Evolutionary conservation across 129 eudicot species (phyloP).

Genomic region (Dittrichia graveolens): DNA sequence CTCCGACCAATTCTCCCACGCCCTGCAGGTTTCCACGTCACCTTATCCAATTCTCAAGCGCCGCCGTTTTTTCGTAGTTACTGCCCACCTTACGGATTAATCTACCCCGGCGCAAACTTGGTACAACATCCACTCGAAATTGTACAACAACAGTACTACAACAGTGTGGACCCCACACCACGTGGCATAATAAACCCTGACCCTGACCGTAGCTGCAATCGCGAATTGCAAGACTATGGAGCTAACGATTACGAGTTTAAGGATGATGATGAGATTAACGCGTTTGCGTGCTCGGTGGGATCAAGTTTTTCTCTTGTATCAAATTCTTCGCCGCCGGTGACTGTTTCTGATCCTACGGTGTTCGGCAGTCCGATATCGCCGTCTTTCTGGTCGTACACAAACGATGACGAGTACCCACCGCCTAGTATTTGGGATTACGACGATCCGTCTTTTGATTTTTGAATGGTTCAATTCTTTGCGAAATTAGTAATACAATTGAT

Average conservation of each 20-base stretch:
- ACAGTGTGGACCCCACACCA: slow-evolving; percentile 22
- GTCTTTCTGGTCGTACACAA: slow-evolving; percentile 35
- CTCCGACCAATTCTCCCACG: slow-evolving; percentile 72
- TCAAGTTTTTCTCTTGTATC: slow-evolving; percentile 38
- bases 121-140: slow-evolving; percentile 30
- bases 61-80: slow-evolving; percentile 23
- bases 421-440: slow-evolving; percentile 64
- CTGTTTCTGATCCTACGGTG: slow-evolving; percentile 46
- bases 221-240: too few relatives aligned
- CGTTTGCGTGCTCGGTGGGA: slow-evolving; percentile 47
- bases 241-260: neutral
- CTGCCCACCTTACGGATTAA: slow-evolving; percentile 40
- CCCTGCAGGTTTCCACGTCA: slow-evolving; percentile 47
- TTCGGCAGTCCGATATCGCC: slow-evolving; percentile 39
- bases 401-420: slow-evolving; percentile 54
- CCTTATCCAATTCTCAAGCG: too few relatives aligned
- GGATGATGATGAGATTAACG: slow-evolving; percentile 42
- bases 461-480: too few relatives aligned
- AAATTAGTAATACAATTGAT: too few relatives aligned
- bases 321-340: slow-evolving; percentile 19
- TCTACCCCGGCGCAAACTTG: slow-evolving; percentile 47
- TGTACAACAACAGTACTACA: slow-evolving; percentile 21
- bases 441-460: slow-evolving; percentile 60
- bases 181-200: slow-evolving; percentile 7
- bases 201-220: slow-evolving; percentile 37